Evolutionary conservation across 1,139 yeast species (phyloP), one percentile per base, ranked within the genome.

Genomic region (Maudiozyma humilis): DNA sequence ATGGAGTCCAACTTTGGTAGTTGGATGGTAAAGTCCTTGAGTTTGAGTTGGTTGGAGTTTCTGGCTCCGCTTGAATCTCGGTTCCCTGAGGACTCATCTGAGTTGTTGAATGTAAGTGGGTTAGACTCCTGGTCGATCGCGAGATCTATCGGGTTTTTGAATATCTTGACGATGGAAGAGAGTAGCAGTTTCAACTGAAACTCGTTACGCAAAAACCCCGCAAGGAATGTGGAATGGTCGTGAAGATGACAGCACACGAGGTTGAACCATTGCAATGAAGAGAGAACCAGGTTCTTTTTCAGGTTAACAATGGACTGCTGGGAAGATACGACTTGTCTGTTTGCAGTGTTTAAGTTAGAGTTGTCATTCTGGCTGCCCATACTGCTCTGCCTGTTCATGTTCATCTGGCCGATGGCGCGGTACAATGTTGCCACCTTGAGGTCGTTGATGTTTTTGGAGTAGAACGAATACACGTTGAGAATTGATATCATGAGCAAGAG

Each of bases 201-300:
- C 40, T 77, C 78, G 47, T 76, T 77, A 41, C 71, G 71, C 3
- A 82, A 56, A 45, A 71, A 73, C 27, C 27, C 30, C 7, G 12
- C 61, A 2, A 74, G 75, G 53, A 73, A 54, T 56, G 80, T 81
- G 36, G 58, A 60, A 2, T 75, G 73, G 47, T 63, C 65, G 20
- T 59, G 56, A 14, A 23, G 19, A 14, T 55, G 50, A 13, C 38
- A 25, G 8, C 82, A 56, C 71, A 85, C 72, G 13, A 78, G 57
- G 1, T 82, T 70, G 31, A 88, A 65, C 16, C 85, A 63, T 56
- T 86, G 89, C 32, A 79, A 62, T 1, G 87, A 67, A 49, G 76
- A 71, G 0, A 81, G 70, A 1, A 79, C 76, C 51, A 79, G 69
- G 30, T 73, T 61, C 43, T 73, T 68, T 51, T 87, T 68, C 46